Base-by-base conservation (phyloP, 2,329 filamentous ascomycete species). In the Shiraia sp. region DNA sequence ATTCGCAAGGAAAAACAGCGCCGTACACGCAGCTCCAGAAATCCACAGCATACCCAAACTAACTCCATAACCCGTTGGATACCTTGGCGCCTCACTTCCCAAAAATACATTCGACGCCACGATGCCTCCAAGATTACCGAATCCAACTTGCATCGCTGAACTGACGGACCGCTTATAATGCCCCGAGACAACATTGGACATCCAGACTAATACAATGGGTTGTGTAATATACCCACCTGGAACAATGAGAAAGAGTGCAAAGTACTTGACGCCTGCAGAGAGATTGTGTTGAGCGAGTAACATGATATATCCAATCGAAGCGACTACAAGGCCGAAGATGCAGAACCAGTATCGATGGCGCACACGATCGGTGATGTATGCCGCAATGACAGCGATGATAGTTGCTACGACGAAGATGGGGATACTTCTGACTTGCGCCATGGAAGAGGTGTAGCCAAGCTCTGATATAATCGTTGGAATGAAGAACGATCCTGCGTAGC, bases 131-230 rank as follows among this genome's bases (percentile, higher is more conserved):
- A 73, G 48, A 49, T 79, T 79, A 4, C 77, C 78, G 24, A 79
- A 65, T 1, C 62, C 60, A 3, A 37, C 70, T 63, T 46, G 69
- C 78, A 80, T 71, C 2, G 76, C 79, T 0, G 75, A 69, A 3
- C 69, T 68, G 16, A 83, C 70, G 0, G 73, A 70, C 13, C 79
- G 73, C 66, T 83, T 83, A 60, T 80, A 82, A 57, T 81, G 78
- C 1, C 79, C 79, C 1, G 72, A 74, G 50, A 81, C 72, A 49
- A 79, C 79, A 57, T 83, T 82, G 42, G 72, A 73, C 15, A 83
- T 66, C 80, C 80, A 84, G 6, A 72, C 76, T 17, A 83, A 65
- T 1, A 73, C 71, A 29, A 83, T 73, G 1, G 80, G 79, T 45
- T 79, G 77, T 3, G 75, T 74, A 36, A 79, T 76, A 55, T 77